phyloP scores from a whole-genome alignment of 140 eudicot species.

The Senecio squalidus region DNA sequence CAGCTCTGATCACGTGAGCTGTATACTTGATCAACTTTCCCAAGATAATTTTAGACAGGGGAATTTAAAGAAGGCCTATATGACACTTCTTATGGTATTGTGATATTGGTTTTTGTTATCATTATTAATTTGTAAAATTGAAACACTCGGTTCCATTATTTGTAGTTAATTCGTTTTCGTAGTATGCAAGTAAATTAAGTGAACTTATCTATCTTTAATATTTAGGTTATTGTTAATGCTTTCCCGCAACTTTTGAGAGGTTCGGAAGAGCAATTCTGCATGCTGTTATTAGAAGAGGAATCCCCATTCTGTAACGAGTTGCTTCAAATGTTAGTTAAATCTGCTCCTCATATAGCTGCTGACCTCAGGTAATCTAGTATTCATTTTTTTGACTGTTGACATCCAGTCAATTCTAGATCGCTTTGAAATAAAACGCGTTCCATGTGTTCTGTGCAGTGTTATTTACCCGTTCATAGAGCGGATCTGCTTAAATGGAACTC shows the following conservation, averaged over 20 bases:
- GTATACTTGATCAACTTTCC: conserved; percentile 53
- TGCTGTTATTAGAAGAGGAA: conserved; percentile 40
- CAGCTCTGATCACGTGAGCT: conserved; percentile 64
- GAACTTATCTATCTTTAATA: too few relatives aligned
- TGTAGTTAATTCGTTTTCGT: too few relatives aligned
- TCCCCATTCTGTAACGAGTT: conserved; percentile 47
- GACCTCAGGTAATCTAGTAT: conserved; percentile 50
- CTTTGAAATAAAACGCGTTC: background rate
- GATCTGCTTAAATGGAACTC: conserved; percentile 79
- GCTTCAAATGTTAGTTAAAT: conserved; percentile 61
- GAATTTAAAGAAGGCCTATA: conserved; percentile 37
- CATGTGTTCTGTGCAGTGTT: conserved; percentile 46
- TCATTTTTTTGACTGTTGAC: background rate
- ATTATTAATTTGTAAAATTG: too few relatives aligned
- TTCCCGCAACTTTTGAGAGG: conserved; percentile 81
- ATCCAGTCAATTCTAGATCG: background rate
- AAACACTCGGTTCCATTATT: too few relatives aligned
- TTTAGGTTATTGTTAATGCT: conserved; percentile 54
- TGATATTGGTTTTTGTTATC: background rate
- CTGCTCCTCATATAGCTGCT: conserved; percentile 43
- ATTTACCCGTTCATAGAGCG: conserved; percentile 71
- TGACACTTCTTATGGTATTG: conserved; percentile 74
- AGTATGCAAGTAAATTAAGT: too few relatives aligned
- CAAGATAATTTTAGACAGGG: conserved; percentile 27
- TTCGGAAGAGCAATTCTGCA: conserved; percentile 57